Conservation (phyloP, 129 eudicot genomes). For the Silybum marianum region DNA sequence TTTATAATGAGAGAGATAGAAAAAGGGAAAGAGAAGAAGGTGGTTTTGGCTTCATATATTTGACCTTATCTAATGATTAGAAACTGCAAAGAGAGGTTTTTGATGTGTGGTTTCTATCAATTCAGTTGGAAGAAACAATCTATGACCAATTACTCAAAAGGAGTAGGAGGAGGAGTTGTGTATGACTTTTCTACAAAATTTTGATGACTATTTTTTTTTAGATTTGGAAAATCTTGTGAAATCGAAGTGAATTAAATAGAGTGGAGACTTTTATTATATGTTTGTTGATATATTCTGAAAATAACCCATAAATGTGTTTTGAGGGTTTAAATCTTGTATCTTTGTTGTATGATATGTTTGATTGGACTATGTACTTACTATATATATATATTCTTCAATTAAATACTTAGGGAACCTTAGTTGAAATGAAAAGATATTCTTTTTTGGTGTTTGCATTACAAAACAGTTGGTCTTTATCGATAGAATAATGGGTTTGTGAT, state of each 20-base stretch:
- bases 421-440: no score
- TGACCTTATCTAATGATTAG: conserved; percentile 41
- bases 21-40: conserved; percentile 29
- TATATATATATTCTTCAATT: no score
- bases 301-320: neutral
- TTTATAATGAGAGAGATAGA: conserved; percentile 1
- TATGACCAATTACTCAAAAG: conserved; percentile 17
- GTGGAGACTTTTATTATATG: neutral
- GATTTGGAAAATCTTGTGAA: neutral
- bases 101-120: conserved; percentile 33
- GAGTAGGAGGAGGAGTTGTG: conserved; percentile 18
- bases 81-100: conserved; percentile 28
- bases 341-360: neutral
- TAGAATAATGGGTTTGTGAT: no score
- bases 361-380: neutral
- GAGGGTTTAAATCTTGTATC: neutral
- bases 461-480: no score
- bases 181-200: conserved; percentile 18
- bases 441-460: no score
- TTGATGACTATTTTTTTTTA: neutral
- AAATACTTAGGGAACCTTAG: neutral
- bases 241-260: neutral
- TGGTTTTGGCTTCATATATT: conserved; percentile 31
- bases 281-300: neutral
- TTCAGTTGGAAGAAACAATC: conserved; percentile 19